phyloP scores from a whole-genome alignment of 805 yeast genomes.

The Torulaspora indica region DNA sequence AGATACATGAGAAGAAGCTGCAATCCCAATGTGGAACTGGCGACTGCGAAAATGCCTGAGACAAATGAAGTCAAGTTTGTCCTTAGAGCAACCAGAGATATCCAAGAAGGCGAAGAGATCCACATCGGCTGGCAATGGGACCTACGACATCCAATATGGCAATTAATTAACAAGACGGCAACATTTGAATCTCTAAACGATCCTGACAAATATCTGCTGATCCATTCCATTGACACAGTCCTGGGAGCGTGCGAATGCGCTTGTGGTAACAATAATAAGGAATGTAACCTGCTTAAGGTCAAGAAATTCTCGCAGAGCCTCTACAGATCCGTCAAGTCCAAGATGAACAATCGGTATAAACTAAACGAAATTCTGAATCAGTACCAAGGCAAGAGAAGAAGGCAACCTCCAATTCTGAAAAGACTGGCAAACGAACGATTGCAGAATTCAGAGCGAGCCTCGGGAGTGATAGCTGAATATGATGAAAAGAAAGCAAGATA shows the following conservation, averaged over 20 bases:
- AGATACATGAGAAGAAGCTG: constrained; percentile 75
- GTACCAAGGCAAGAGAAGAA: constrained; percentile 25
- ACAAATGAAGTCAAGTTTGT: constrained; percentile 46
- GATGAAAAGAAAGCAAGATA: constrained; percentile 7
- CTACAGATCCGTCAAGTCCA: constrained; percentile 50
- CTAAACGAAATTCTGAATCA: constrained; percentile 37
- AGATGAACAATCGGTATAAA: constrained; percentile 35
- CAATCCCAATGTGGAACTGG: constrained; percentile 66
- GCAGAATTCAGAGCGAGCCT: constrained; percentile 10
- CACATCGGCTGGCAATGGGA: constrained; percentile 91
- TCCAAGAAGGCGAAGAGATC: constrained; percentile 65
- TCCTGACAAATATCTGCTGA: constrained; percentile 49
- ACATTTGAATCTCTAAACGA: constrained; percentile 52
- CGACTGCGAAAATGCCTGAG: constrained; percentile 40
- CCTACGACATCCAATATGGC: constrained; percentile 62
- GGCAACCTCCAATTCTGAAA: constrained; percentile 29
- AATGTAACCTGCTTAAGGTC: constrained; percentile 58
- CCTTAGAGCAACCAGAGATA: constrained; percentile 51
- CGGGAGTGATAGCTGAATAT: constrained; percentile 10
- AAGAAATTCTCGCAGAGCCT: constrained; percentile 58
- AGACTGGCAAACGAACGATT: constrained; percentile 11
- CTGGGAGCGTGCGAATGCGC: constrained; percentile 59
- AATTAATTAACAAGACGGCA: constrained; percentile 43
- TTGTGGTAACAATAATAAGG: constrained; percentile 41
- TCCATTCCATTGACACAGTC: constrained; percentile 59